Percentiles rank a stretch among this genome's conserved stretches.
Evolutionary conservation across 345 rosid genomes (phyloP).

Genomic region (Camelina hispida): DNA sequence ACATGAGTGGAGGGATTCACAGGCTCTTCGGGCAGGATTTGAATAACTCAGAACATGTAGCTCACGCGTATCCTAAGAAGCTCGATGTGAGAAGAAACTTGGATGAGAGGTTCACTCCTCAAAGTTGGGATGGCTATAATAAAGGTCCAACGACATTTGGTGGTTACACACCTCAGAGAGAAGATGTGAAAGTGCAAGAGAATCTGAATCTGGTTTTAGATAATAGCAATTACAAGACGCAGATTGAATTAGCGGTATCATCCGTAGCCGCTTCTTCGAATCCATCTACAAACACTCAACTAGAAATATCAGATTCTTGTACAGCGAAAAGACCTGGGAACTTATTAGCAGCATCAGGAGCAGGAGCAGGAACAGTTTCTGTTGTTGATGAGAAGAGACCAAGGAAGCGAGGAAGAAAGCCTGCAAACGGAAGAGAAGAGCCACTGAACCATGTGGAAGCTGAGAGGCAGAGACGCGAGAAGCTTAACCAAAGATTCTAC

Average conservation of each 20-base stretch:
- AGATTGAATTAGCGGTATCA: slow-evolving; percentile 67
- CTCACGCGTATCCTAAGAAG: slow-evolving; percentile 64
- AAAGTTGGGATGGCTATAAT: slow-evolving; percentile 56
- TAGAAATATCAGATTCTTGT: slow-evolving; percentile 76
- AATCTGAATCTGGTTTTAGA: slow-evolving; percentile 55
- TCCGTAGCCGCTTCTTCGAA: slow-evolving; percentile 51
- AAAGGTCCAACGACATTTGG: slow-evolving; percentile 48
- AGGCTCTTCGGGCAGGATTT: slow-evolving; percentile 87
- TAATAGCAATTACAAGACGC: slow-evolving; percentile 60
- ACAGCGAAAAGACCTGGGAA: slow-evolving; percentile 53
- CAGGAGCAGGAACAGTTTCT: slow-evolving; percentile 19
- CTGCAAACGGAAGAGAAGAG: slow-evolving; percentile 97
- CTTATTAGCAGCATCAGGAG: slow-evolving; percentile 25
- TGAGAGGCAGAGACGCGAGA: slow-evolving; percentile 94
- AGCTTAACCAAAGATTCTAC: slow-evolving; percentile 92
- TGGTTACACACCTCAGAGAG: slow-evolving; percentile 53
- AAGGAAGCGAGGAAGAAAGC: slow-evolving; percentile 93
- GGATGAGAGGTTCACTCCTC: slow-evolving; percentile 57
- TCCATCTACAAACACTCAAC: slow-evolving; percentile 53
- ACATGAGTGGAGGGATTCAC: slow-evolving; percentile 50
- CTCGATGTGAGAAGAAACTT: slow-evolving; percentile 68
- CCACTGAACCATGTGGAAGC: slow-evolving; percentile 98
- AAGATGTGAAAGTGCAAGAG: slow-evolving; percentile 53
- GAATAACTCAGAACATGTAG: slow-evolving; percentile 46
- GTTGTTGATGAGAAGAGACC: slow-evolving; percentile 72